Conservation (phyloP, 2,329 filamentous ascomycete species). For the Paraphaeosphaeria sporulosa region DNA sequence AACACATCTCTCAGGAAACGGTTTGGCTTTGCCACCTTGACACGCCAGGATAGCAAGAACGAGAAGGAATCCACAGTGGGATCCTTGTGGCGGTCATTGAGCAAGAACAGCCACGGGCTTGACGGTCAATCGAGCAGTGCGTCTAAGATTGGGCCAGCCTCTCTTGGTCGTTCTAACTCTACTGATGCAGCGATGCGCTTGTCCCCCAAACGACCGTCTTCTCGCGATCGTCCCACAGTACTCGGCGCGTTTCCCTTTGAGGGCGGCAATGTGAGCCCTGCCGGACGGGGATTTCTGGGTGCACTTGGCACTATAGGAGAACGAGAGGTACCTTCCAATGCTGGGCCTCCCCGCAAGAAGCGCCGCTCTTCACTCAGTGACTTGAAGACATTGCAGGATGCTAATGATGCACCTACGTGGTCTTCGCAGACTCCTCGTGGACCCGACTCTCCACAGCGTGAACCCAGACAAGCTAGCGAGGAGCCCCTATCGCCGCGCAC, state of each 20-base stretch:
- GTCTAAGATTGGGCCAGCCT: slow-evolving; percentile 64
- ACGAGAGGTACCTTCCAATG: slow-evolving; percentile 54
- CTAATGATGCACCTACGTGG: slow-evolving; percentile 51
- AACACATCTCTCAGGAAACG: slow-evolving; percentile 87
- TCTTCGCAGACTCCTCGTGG: slow-evolving; percentile 48
- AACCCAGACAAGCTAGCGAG: slow-evolving; percentile 33
- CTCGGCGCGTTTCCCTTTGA: slow-evolving; percentile 59
- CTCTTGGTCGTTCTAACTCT: slow-evolving; percentile 74
- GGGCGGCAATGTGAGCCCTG: slow-evolving; percentile 51
- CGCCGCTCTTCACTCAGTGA: slow-evolving; percentile 92
- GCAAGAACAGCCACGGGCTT: slow-evolving; percentile 68
- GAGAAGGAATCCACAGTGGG: slow-evolving; percentile 73
- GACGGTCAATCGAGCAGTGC: slow-evolving; percentile 65
- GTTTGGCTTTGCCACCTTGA: slow-evolving; percentile 79
- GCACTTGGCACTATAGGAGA: slow-evolving; percentile 61
- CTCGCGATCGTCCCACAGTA: slow-evolving; percentile 62
- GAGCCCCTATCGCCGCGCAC: slow-evolving; percentile 36
- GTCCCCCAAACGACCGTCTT: slow-evolving; percentile 61
- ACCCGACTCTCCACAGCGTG: slow-evolving; percentile 32
- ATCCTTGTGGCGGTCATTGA: slow-evolving; percentile 86
- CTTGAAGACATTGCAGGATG: slow-evolving; percentile 73
- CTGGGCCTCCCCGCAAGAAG: slow-evolving; percentile 67
- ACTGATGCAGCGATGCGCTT: slow-evolving; percentile 70
- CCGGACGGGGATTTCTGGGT: slow-evolving; percentile 32
- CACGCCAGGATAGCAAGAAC: slow-evolving; percentile 80